Percentiles rank a stretch among this genome's conserved stretches.
Conservation (phyloP, 148 eudicot genomes). For the Camellia sinensis region DNA sequence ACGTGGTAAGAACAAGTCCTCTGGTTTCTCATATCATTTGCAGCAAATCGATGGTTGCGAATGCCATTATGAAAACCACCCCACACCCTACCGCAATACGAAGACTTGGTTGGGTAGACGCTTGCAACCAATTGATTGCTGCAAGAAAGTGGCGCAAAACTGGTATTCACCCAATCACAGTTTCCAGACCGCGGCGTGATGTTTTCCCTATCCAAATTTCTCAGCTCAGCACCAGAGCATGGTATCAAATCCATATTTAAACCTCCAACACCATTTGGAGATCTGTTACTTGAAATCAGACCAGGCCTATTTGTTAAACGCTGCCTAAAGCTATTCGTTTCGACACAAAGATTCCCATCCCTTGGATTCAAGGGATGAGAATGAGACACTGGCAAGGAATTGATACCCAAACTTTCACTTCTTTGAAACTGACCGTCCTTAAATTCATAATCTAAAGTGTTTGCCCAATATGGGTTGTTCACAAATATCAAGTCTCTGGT, state of each 20-base stretch:
- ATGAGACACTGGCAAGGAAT: background rate
- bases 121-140: slow-evolving; percentile 10
- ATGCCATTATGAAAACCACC: slow-evolving; percentile 3
- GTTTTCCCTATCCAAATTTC: slow-evolving; percentile 16
- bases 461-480: background rate
- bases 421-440: background rate
- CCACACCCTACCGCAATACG: background rate
- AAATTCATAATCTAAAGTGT: background rate
- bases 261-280: background rate
- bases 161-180: background rate
- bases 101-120: background rate
- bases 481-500: slow-evolving; percentile 4
- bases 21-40: slow-evolving; percentile 9
- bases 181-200: background rate
- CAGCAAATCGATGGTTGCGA: background rate
- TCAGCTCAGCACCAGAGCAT: background rate
- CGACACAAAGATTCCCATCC: background rate
- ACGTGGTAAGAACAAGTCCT: background rate
- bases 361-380: slow-evolving; percentile 3
- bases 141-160: background rate
- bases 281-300: background rate
- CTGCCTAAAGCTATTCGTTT: background rate
- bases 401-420: background rate
- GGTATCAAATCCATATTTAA: slow-evolving; percentile 4
- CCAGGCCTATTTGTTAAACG: background rate